Evolutionary conservation across 352 stramenopile genomes (phyloP).

Genomic region (Globisporangium parvum): DNA sequence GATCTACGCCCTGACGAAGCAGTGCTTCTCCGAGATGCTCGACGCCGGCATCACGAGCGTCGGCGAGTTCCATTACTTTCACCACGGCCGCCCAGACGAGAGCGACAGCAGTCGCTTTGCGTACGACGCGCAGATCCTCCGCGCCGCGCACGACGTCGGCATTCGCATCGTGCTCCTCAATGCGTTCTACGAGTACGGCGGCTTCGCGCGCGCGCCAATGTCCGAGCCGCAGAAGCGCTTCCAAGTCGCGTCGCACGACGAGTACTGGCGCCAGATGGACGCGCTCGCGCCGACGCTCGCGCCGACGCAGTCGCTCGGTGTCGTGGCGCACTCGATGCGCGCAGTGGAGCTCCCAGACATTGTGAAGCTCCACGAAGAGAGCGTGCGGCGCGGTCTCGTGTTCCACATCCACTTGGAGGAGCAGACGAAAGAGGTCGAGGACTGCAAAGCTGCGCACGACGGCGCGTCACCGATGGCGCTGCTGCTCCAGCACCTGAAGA

Average conservation of each 20-base stretch:
- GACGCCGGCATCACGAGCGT: slow-evolving; percentile 73
- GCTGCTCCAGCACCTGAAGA: slow-evolving; percentile 54
- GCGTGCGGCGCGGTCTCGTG: slow-evolving; percentile 48
- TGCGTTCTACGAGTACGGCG: slow-evolving; percentile 68
- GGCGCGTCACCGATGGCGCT: slow-evolving; percentile 60
- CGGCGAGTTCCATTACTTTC: slow-evolving; percentile 80
- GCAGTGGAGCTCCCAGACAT: slow-evolving; percentile 56
- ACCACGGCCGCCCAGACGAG: slow-evolving; percentile 40
- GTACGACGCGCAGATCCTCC: slow-evolving; percentile 67
- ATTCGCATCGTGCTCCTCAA: slow-evolving; percentile 74
- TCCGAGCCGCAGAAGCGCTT: slow-evolving; percentile 61
- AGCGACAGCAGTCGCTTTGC: slow-evolving; percentile 38
- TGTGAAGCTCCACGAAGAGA: slow-evolving; percentile 60
- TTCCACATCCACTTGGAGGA: slow-evolving; percentile 68
- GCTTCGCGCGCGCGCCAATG: slow-evolving; percentile 57
- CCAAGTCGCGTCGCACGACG: slow-evolving; percentile 53
- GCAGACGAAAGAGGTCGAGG: slow-evolving; percentile 69
- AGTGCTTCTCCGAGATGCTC: slow-evolving; percentile 79
- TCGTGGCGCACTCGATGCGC: slow-evolving; percentile 75
- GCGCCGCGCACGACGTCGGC: slow-evolving; percentile 50
- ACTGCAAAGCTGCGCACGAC: slow-evolving; percentile 54
- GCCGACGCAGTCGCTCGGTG: slow-evolving; percentile 50
- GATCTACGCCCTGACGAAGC: slow-evolving; percentile 58
- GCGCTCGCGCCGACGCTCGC: slow-evolving; percentile 27
- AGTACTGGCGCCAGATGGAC: slow-evolving; percentile 74